Conservation (phyloP, 2,329 filamentous ascomycete genomes). For the Chaetothyriales sp. region DNA sequence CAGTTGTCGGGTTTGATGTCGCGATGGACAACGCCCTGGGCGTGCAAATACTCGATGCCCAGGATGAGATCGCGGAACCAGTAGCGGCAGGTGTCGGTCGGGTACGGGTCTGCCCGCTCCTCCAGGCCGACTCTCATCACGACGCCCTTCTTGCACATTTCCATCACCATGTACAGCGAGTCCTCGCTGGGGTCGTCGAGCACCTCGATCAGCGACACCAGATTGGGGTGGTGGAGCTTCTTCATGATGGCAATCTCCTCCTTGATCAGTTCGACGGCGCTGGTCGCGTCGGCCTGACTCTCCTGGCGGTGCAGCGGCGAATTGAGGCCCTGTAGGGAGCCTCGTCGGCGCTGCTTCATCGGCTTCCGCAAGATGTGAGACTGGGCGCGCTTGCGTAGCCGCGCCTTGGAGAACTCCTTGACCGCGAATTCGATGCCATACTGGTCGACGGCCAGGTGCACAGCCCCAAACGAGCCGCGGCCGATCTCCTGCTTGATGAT, state of each 20-base stretch:
- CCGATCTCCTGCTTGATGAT: slow-evolving; percentile 89
- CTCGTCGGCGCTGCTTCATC: slow-evolving; percentile 38
- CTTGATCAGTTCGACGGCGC: slow-evolving; percentile 72
- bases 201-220: slow-evolving; percentile 89
- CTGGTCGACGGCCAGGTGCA: slow-evolving; percentile 81
- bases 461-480: slow-evolving; percentile 86
- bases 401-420: slow-evolving; percentile 93
- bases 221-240: slow-evolving; percentile 84
- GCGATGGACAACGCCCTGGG: slow-evolving; percentile 84
- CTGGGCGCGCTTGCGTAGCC: slow-evolving; percentile 76
- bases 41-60: slow-evolving; percentile 90
- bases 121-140: slow-evolving; percentile 92
- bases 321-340: slow-evolving; percentile 42
- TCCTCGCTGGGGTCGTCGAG: slow-evolving; percentile 91
- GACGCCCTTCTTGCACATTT: slow-evolving; percentile 97
- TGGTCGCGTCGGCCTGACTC: slow-evolving; percentile 34
- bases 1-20: slow-evolving; percentile 98
- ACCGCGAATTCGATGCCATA: slow-evolving; percentile 88
- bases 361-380: slow-evolving; percentile 68
- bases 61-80: slow-evolving; percentile 94
- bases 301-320: slow-evolving; percentile 48
- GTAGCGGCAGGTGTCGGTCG: slow-evolving; percentile 64
- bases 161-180: slow-evolving; percentile 94
- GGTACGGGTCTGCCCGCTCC: slow-evolving; percentile 68
- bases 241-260: slow-evolving; percentile 99